A percentile compares a stretch with the other conserved stretches of the same genome.
Evolutionary conservation across 306 rosid genomes (phyloP).

Genomic region (Vicia sativa): DNA sequence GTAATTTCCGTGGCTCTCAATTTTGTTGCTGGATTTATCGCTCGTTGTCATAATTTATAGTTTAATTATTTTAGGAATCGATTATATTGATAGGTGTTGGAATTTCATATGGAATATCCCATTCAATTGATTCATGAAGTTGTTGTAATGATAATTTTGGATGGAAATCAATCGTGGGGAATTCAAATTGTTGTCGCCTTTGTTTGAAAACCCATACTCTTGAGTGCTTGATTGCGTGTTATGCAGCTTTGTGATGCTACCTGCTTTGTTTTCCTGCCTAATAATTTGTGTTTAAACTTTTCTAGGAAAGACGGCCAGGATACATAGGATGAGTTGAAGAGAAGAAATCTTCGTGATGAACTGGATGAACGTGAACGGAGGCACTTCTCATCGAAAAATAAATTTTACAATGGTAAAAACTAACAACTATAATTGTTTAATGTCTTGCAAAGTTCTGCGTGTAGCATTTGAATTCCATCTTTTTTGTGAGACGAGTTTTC

Average conservation of each 20-base stretch:
- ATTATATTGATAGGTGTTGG: too few relatives aligned
- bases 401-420: conserved; percentile 63
- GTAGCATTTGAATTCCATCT: conserved; percentile 12
- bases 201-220: too few relatives aligned
- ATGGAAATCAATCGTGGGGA: too few relatives aligned
- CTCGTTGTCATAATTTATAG: too few relatives aligned
- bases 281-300: conserved; percentile 27
- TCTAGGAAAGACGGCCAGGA: conserved; percentile 89
- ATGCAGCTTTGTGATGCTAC: neutral
- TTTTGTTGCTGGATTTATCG: too few relatives aligned
- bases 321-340: conserved; percentile 78
- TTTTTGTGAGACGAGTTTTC: neutral
- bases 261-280: conserved; percentile 6
- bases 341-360: conserved; percentile 88
- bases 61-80: too few relatives aligned
- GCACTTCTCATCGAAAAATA: conserved; percentile 77
- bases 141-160: too few relatives aligned
- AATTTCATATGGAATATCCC: too few relatives aligned
- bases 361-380: conserved; percentile 89
- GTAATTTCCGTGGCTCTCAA: too few relatives aligned
- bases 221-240: too few relatives aligned
- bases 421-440: conserved; percentile 28
- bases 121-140: too few relatives aligned
- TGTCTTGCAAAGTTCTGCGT: neutral
- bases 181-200: too few relatives aligned